A percentile compares a stretch with the other conserved stretches of the same genome.
Conservation (phyloP, 176 grass and related monocot species). For the Lolium rigidum region DNA sequence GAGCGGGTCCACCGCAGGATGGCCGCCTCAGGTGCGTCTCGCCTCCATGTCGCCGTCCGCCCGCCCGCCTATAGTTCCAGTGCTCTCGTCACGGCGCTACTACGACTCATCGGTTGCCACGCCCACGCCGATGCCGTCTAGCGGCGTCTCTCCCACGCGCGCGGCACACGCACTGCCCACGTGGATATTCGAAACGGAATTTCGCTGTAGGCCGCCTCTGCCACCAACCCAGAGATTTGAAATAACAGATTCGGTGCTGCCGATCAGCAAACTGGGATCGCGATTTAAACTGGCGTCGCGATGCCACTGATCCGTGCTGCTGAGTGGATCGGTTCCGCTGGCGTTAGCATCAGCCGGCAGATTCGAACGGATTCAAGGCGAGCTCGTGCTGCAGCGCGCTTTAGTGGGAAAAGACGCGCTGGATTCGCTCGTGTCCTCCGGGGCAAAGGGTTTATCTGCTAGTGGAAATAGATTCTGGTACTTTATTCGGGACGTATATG, state of each 20-base stretch:
- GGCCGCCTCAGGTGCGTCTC: constrained; percentile 64
- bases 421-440: neutral
- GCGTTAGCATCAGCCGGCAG: neutral
- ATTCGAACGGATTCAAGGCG: neutral
- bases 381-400: neutral
- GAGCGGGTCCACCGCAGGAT: constrained; percentile 69
- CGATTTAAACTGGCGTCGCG: neutral
- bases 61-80: too few species aligned
- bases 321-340: neutral
- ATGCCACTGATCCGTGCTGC: neutral
- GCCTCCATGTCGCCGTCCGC: too few species aligned
- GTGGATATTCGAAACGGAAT: neutral
- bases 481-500: neutral
- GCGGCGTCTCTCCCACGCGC: neutral
- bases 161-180: neutral
- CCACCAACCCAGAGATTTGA: too few species aligned
- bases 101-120: neutral
- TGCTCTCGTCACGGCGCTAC: neutral
- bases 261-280: neutral
- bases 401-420: neutral
- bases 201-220: too few species aligned
- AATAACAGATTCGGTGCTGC: neutral
- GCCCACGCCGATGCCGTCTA: neutral
- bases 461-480: constrained; percentile 16
- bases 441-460: neutral